Percentiles rank a stretch among this genome's conserved stretches.
These are phyloP conservation scores for Fusarium sambucinum DNA, from an alignment of 2,329 filamentous ascomycete species.

Conservation along the genomic window DNA sequence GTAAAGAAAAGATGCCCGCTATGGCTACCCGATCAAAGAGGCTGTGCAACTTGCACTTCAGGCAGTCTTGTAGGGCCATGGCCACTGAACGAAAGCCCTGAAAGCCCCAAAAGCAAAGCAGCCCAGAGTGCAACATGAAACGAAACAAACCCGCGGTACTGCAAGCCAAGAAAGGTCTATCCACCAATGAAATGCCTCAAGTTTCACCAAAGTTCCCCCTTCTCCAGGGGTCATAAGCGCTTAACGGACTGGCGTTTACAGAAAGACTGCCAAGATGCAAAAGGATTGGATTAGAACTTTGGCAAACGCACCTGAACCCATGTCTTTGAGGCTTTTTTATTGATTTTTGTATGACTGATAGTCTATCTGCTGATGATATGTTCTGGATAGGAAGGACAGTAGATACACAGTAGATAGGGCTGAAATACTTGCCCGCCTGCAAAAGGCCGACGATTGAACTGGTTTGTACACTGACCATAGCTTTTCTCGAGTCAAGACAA, in stretches of 20 bases:
- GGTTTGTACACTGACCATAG: not conserved
- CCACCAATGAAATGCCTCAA: not conserved
- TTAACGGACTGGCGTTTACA: slow-evolving; percentile 22
- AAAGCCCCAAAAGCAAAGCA: not conserved
- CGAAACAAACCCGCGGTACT: slow-evolving; percentile 15
- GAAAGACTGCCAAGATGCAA: slow-evolving; percentile 16
- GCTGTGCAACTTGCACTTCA: slow-evolving; percentile 17
- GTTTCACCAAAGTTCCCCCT: slow-evolving; percentile 24
- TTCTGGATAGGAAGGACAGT: not conserved
- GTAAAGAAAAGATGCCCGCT: not conserved
- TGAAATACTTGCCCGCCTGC: slow-evolving; percentile 48
- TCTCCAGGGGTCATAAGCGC: not conserved
- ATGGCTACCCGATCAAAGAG: slow-evolving; percentile 14
- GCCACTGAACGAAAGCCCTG: slow-evolving; percentile 10
- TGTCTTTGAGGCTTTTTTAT: slow-evolving; percentile 1
- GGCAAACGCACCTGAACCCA: not conserved
- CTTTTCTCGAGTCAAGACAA: not conserved
- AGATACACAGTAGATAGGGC: slow-evolving; percentile 6
- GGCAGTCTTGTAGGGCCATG: slow-evolving; percentile 16
- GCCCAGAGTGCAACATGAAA: slow-evolving; percentile 20
- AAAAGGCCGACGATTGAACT: not conserved
- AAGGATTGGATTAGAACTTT: slow-evolving; percentile 20
- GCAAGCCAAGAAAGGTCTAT: not conserved
- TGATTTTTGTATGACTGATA: not conserved
- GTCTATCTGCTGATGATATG: slow-evolving; percentile 4